A percentile compares a stretch with the other conserved stretches of the same genome.
Evolutionary conservation across 257 asterid genomes (phyloP).

Genomic region (Solanum phureja): DNA sequence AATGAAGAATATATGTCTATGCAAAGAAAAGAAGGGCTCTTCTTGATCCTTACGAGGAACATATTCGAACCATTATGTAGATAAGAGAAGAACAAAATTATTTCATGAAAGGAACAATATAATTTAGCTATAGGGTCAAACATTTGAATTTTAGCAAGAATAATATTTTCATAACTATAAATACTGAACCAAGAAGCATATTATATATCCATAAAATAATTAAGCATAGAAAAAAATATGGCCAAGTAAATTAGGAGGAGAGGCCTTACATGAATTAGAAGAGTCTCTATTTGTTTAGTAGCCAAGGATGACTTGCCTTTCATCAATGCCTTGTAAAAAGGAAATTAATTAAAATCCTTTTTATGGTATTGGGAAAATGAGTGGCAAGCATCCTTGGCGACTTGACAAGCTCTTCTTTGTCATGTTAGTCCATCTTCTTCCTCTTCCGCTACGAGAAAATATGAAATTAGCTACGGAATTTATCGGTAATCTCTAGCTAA

Average conservation of each 20-base stretch:
- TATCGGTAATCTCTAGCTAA: background rate
- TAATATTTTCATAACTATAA: background rate
- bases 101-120: background rate
- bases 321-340: background rate
- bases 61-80: background rate
- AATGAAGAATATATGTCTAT: background rate
- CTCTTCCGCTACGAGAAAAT: background rate
- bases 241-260: background rate
- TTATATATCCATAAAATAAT: background rate
- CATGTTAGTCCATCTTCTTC: conserved; percentile 1
- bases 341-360: background rate
- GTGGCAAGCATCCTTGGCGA: background rate
- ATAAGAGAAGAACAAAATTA: background rate
- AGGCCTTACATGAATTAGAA: background rate
- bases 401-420: background rate
- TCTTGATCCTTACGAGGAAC: background rate
- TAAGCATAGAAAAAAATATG: background rate
- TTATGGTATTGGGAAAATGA: background rate
- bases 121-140: background rate
- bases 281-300: background rate
- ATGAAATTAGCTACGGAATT: background rate
- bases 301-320: conserved; percentile 5
- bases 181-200: background rate
- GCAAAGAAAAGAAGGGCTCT: background rate
- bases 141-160: background rate